Conservation (phyloP, 805 yeast genomes). For the Myxozyma geophila region DNA sequence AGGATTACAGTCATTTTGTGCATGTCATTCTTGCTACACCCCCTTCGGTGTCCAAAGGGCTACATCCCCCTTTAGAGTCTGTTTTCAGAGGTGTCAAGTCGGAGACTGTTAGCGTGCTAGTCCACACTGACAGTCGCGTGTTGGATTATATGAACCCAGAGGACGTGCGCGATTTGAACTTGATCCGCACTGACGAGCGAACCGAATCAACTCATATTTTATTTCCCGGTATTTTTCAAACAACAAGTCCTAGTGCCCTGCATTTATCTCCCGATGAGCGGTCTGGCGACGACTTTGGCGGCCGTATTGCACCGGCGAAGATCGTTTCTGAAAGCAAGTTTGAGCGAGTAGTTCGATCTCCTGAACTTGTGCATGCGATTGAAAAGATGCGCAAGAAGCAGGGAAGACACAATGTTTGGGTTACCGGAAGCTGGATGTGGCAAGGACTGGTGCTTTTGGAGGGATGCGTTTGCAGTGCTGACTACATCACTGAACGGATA, state of each 20-base stretch:
- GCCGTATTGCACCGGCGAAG: slow-evolving; percentile 23
- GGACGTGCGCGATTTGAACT: slow-evolving; percentile 31
- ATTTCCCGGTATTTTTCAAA: slow-evolving; percentile 30
- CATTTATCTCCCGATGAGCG: neutral
- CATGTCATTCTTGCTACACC: slow-evolving; percentile 32
- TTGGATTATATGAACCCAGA: slow-evolving; percentile 13
- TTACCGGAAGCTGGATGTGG: slow-evolving; percentile 35
- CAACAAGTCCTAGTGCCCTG: slow-evolving; percentile 25
- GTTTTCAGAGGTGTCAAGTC: slow-evolving; percentile 18
- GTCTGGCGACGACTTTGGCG: slow-evolving; percentile 22
- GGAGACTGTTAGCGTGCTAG: slow-evolving; percentile 22
- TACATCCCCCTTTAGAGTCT: slow-evolving; percentile 15
- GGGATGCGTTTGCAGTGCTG: slow-evolving; percentile 32
- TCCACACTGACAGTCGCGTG: slow-evolving; percentile 32
- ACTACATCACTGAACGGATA: slow-evolving; percentile 24
- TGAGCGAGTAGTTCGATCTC: slow-evolving; percentile 30
- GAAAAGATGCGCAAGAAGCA: slow-evolving; percentile 24
- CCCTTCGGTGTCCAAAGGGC: slow-evolving; percentile 12
- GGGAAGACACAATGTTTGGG: slow-evolving; percentile 33
- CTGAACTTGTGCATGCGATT: slow-evolving; percentile 24
- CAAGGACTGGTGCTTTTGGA: slow-evolving; percentile 33
- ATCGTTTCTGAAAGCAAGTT: slow-evolving; percentile 21
- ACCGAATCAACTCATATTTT: slow-evolving; percentile 33
- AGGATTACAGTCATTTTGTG: slow-evolving; percentile 17
- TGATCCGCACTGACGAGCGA: slow-evolving; percentile 3